phyloP scores from a whole-genome alignment of 2,329 filamentous ascomycete genomes.

The Diaporthe australafricana region DNA sequence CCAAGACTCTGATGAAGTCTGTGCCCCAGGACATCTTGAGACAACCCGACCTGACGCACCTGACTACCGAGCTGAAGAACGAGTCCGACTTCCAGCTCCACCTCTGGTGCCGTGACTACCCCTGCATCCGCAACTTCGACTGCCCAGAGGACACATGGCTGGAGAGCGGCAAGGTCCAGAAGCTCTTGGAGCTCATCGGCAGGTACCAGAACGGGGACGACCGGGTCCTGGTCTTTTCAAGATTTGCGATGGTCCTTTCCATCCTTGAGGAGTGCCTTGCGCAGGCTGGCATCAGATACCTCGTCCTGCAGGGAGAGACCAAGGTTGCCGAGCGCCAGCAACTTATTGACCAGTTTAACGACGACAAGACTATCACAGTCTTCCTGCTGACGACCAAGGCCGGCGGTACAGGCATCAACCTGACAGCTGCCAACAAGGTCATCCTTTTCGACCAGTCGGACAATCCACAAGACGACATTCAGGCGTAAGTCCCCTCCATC shows the following conservation, averaged over 20 bases:
- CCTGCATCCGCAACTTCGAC: constrained; percentile 65
- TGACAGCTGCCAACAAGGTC: constrained; percentile 96
- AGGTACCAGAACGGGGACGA: constrained; percentile 84
- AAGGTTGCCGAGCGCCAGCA: constrained; percentile 85
- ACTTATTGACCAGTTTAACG: constrained; percentile 88
- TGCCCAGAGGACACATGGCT: constrained; percentile 65
- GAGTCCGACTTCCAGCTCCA: constrained; percentile 75
- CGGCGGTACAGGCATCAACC: constrained; percentile 95
- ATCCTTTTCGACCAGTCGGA: constrained; percentile 98
- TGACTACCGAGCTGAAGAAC: constrained; percentile 67
- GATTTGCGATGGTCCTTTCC: constrained; percentile 92
- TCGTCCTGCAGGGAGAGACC: constrained; percentile 88
- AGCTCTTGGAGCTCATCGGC: constrained; percentile 79
- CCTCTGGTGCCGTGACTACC: constrained; percentile 71
- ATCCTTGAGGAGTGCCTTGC: constrained; percentile 87
- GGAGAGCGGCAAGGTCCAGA: constrained; percentile 84
- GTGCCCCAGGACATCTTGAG: constrained; percentile 67
- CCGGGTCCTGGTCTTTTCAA: constrained; percentile 89
- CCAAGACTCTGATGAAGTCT: constrained; percentile 78
- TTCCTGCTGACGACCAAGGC: constrained; percentile 95
- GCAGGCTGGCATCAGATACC: constrained; percentile 78
- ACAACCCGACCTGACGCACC: constrained; percentile 63
- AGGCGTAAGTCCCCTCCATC: constrained; percentile 52
- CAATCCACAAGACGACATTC: constrained; percentile 98
- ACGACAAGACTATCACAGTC: constrained; percentile 81